These are phyloP conservation scores for Apocynum venetum DNA, from an alignment of 257 asterid genomes.

Conservation along the genomic window DNA sequence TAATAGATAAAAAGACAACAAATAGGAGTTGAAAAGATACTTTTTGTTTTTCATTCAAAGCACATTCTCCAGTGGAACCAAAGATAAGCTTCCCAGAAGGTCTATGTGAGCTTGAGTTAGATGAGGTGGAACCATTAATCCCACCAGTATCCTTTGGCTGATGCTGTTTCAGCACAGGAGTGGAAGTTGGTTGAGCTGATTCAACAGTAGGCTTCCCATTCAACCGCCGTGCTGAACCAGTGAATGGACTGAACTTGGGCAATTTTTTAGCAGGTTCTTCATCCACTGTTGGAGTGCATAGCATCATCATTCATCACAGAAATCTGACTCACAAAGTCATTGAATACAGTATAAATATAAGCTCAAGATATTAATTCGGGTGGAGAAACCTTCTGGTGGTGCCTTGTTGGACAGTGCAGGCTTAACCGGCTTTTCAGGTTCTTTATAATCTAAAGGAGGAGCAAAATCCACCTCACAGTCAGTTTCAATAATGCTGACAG, in stretches of 20 bases:
- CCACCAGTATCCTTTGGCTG: slow-evolving; percentile 7
- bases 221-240: slow-evolving; percentile 27
- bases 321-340: not conserved
- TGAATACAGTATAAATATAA: not conserved
- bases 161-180: slow-evolving; percentile 19
- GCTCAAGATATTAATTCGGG: not conserved
- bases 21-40: not conserved
- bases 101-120: slow-evolving; percentile 7
- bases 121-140: slow-evolving; percentile 2
- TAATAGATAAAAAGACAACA: not conserved
- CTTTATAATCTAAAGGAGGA: slow-evolving; percentile 35
- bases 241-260: slow-evolving; percentile 24
- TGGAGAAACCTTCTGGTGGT: slow-evolving; percentile 18
- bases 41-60: slow-evolving; percentile 15
- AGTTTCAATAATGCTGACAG: slow-evolving; percentile 28
- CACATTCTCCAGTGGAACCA: slow-evolving; percentile 12
- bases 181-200: slow-evolving; percentile 10
- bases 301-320: slow-evolving; percentile 3
- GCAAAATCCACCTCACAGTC: slow-evolving; percentile 38
- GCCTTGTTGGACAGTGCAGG: slow-evolving; percentile 10
- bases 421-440: slow-evolving; percentile 24
- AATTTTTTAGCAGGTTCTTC: slow-evolving; percentile 21
- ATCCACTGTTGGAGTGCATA: slow-evolving; percentile 11
- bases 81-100: slow-evolving; percentile 30
- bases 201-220: slow-evolving; percentile 24